A percentile compares a stretch with the other conserved stretches of the same genome.
These are phyloP conservation scores for Iris pallida DNA, from an alignment of 116 monocot genomes.

Conservation along the genomic window DNA sequence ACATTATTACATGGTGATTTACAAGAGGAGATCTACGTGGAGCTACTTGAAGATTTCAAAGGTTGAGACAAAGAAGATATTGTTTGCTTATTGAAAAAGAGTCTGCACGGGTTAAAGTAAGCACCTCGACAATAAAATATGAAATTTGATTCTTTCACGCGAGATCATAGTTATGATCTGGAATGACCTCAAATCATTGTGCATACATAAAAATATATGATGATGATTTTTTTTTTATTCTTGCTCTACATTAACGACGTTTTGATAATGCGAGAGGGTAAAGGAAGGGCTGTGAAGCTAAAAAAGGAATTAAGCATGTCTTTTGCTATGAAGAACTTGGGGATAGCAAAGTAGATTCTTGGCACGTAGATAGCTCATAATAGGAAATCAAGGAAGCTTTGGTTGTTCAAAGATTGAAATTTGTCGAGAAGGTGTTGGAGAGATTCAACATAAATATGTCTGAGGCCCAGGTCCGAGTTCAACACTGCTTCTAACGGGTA, in stretches of 20 bases:
- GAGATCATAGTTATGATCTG: not conserved
- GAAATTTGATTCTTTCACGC: not conserved
- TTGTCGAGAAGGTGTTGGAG: not conserved
- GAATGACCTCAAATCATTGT: not conserved
- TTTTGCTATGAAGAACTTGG: not conserved
- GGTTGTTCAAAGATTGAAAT: not conserved
- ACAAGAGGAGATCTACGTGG: not conserved
- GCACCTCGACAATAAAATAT: not conserved
- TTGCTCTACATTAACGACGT: not conserved
- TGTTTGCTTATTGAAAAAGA: not conserved
- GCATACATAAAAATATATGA: no score
- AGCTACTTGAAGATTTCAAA: not conserved
- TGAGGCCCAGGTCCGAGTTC: no score
- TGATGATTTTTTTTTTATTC: not conserved
- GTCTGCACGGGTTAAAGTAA: not conserved
- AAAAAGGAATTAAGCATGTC: not conserved
- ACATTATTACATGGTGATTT: not conserved
- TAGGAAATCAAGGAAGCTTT: not conserved
- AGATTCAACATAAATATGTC: not conserved
- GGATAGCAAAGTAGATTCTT: not conserved
- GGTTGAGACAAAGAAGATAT: not conserved
- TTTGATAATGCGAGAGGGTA: not conserved
- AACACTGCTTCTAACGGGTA: no score
- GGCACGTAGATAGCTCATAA: not conserved
- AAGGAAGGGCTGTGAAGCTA: not conserved